These are phyloP conservation scores for Colletotrichum endophyticum DNA, from an alignment of 2,329 filamentous ascomycete genomes.

Conservation along the genomic window DNA sequence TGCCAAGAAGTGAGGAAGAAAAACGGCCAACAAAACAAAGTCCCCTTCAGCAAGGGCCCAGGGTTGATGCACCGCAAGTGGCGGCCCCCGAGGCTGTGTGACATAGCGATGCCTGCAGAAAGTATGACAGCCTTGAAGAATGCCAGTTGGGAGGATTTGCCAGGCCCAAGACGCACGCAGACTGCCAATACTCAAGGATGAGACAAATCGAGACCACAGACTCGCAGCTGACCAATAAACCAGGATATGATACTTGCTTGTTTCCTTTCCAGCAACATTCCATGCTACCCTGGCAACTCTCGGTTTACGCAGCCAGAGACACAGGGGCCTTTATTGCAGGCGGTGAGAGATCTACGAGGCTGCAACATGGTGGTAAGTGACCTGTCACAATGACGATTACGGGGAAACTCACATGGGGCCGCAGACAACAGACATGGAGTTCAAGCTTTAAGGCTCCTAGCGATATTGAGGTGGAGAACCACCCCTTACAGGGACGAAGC, in stretches of 20 bases:
- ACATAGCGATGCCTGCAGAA: background rate
- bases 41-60: background rate
- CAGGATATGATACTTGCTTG: background rate
- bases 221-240: background rate
- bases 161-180: background rate
- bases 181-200: background rate
- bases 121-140: constrained; percentile 9
- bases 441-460: constrained; percentile 20
- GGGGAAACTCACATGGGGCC: background rate
- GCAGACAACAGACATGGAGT: background rate
- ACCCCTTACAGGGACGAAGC: background rate
- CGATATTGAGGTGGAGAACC: constrained; percentile 12
- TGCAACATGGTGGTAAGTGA: constrained; percentile 10
- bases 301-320: background rate
- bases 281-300: background rate
- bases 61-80: background rate
- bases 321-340: background rate
- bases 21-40: background rate
- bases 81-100: background rate
- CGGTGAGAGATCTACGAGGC: constrained; percentile 19
- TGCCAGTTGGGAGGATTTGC: background rate
- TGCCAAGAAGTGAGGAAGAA: background rate
- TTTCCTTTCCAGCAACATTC: background rate
- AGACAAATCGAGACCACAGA: background rate
- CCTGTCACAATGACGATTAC: constrained; percentile 3